Percentiles rank a stretch among this genome's conserved stretches.
phyloP scores from a whole-genome alignment of 2,329 filamentous ascomycete genomes.

The Penicillium palitans region DNA sequence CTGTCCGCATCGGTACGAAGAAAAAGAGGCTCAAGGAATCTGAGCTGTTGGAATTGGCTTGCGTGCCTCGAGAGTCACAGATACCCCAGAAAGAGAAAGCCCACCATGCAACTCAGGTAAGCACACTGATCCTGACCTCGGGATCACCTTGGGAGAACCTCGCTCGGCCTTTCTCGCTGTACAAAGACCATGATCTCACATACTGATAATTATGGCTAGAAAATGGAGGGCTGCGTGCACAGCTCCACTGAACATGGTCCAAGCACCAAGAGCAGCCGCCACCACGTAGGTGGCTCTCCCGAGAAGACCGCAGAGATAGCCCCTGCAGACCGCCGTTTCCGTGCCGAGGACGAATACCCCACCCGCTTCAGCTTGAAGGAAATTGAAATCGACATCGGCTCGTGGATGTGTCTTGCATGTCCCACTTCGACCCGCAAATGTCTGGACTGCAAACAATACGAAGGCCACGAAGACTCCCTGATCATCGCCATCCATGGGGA shows the following conservation, averaged over 20 bases:
- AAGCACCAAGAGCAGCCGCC: neutral
- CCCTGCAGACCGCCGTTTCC: constrained; percentile 2
- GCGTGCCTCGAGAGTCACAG: neutral
- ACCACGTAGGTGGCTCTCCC: neutral
- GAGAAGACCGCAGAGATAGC: neutral
- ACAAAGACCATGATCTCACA: neutral
- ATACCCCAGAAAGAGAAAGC: neutral
- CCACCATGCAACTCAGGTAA: neutral
- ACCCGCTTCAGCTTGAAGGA: constrained; percentile 2
- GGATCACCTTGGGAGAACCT: neutral
- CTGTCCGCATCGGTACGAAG: neutral
- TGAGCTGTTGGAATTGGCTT: neutral
- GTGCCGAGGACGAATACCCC: neutral
- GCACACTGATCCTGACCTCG: neutral
- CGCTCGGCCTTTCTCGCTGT: neutral
- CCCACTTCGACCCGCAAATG: constrained; percentile 8
- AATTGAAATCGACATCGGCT: constrained; percentile 7
- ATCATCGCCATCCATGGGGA: constrained; percentile 9
- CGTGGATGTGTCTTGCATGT: constrained; percentile 16
- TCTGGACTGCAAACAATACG: constrained; percentile 9
- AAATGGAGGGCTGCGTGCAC: neutral
- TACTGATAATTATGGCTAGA: neutral
- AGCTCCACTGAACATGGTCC: neutral
- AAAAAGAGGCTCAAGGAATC: neutral
- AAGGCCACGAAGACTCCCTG: constrained; percentile 12